These are phyloP conservation scores for Hyaloscypha finlandica DNA, from an alignment of 495 filamentous ascomycete species.

Conservation along the genomic window DNA sequence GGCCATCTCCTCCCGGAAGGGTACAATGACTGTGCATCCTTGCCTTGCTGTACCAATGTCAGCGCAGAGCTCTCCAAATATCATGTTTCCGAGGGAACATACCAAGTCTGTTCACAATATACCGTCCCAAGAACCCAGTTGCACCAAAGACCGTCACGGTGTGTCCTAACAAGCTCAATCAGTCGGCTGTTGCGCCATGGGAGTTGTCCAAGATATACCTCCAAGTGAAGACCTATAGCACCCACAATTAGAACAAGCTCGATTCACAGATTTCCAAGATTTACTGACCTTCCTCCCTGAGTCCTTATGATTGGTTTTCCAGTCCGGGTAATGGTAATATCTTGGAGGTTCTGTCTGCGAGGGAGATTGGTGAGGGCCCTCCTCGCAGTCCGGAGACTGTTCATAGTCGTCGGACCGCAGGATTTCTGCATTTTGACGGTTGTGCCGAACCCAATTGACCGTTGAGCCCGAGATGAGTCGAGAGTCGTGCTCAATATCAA, in stretches of 20 bases:
- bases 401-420: conserved; percentile 32
- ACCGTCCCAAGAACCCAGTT: conserved; percentile 92
- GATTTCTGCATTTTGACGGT: conserved; percentile 36
- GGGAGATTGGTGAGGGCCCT: conserved; percentile 18
- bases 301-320: conserved; percentile 83
- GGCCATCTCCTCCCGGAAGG: conserved; percentile 95
- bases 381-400: conserved; percentile 32
- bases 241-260: conserved; percentile 29
- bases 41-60: conserved; percentile 63
- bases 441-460: not conserved
- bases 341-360: conserved; percentile 61
- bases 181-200: conserved; percentile 20
- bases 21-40: conserved; percentile 91
- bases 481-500: conserved; percentile 15
- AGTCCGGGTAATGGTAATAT: conserved; percentile 82
- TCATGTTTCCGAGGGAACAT: conserved; percentile 32
- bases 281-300: conserved; percentile 77
- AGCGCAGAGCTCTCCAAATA: conserved; percentile 17
- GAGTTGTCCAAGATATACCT: conserved; percentile 51
- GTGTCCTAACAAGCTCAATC: conserved; percentile 64
- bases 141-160: conserved; percentile 98
- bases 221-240: conserved; percentile 72
- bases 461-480: no score
- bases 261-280: conserved; percentile 21
- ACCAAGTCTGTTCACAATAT: conserved; percentile 97